Base-by-base conservation (phyloP, 257 asterid species). In the Buddleja alternifolia region DNA sequence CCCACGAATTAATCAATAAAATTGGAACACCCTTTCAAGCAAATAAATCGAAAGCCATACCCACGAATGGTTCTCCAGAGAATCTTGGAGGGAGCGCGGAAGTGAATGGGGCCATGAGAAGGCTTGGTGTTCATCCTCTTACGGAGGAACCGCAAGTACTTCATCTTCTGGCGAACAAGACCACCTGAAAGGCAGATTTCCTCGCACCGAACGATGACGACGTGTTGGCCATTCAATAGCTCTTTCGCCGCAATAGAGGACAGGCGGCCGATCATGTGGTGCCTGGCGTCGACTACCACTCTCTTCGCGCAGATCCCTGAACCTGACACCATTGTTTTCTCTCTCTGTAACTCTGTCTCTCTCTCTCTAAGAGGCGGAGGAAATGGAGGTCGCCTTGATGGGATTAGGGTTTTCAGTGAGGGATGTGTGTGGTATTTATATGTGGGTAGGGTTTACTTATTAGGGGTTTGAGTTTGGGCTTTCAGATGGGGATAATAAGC, bases 41-140 rank as follows among this genome's bases (percentile, higher is more conserved):
- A 21, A 72, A 40, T 0, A 15, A 42, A 14, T 3, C 0, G 25
- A 68, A 46, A 11, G 12, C 0, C 81, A 59, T 78, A 81, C 84
- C 86, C 86, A 69, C 86, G 86, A 36, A 82, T 82, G 7, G 84
- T 82, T 48, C 86, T 76, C 86, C 86, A 82, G 2, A 82, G 78
- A 21, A 82, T 82, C 82, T 82, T 78, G 0, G 86, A 82, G 3
- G 84, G 86, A n/a, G 86, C 86, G 17, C 84, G 80, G 78, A 82
- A 82, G 25, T 82, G 84, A 37, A 82, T 82, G n/a, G 86, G 86
- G 0, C 86, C 86, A 23, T 82, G 86, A 19, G 86, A 78, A 24
- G 84, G 86, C 66, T 82, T 82, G 0, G 86, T 78, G 71, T 82
- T 82, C 86, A 82, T 82, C 48, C 86, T 47, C 80, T 82, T 82